Conservation (phyloP, 2,329 filamentous ascomycete species). For the Diaporthe vexans region DNA sequence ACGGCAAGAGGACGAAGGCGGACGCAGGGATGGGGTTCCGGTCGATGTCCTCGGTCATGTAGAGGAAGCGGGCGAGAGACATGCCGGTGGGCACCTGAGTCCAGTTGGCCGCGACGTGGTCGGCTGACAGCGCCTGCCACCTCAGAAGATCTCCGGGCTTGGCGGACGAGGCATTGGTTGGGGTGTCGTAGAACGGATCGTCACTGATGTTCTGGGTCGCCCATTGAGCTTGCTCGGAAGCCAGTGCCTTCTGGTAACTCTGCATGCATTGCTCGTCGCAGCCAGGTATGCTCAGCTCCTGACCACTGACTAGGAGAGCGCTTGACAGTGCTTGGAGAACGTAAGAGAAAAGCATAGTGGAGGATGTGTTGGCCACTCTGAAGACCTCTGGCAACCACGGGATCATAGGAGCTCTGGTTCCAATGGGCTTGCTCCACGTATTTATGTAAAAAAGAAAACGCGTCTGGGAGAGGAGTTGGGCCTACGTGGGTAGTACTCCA, state of each 20-base stretch:
- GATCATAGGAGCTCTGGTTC: neutral
- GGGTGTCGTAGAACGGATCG: conserved; percentile 9
- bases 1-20: conserved; percentile 5
- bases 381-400: too few species aligned
- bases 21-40: neutral
- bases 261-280: conserved; percentile 9
- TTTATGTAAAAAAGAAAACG: neutral
- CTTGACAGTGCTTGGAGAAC: neutral
- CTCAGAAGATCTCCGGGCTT: neutral
- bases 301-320: neutral
- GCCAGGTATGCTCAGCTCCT: neutral
- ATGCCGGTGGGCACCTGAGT: neutral
- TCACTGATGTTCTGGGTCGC: conserved; percentile 20
- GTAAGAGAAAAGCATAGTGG: neutral
- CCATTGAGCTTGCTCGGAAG: conserved; percentile 7
- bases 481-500: too few species aligned
- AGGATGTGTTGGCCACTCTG: neutral
- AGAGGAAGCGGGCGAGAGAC: conserved; percentile 11
- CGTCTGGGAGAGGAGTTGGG: neutral
- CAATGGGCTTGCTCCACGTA: neutral
- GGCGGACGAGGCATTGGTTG: neutral
- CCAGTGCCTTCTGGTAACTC: neutral
- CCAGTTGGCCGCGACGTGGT: conserved; percentile 6
- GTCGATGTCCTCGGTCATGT: conserved; percentile 8
- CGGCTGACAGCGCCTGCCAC: conserved; percentile 10